A percentile compares a stretch with the other conserved stretches of the same genome.
Evolutionary conservation across 2,329 filamentous ascomycete genomes (phyloP).

Genomic region (Pseudopyrenochaeta lycopersici): DNA sequence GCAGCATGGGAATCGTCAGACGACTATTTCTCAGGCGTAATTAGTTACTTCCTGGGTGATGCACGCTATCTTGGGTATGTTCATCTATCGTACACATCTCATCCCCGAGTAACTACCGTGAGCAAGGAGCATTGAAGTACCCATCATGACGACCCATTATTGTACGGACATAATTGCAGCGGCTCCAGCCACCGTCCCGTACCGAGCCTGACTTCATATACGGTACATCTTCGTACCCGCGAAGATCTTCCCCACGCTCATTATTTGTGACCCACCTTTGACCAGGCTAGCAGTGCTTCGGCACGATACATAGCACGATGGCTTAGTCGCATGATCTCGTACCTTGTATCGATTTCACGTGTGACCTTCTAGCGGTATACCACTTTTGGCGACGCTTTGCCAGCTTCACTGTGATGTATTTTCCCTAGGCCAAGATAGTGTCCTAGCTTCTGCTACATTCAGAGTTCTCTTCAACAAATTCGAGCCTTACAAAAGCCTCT

Average conservation of each 20-base stretch:
- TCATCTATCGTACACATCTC: no score
- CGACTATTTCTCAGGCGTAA: no score
- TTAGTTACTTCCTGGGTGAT: background rate
- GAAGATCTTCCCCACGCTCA: constrained; percentile 4
- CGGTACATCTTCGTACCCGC: constrained; percentile 7
- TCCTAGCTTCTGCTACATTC: no score
- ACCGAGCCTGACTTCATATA: constrained; percentile 12
- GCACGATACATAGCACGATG: background rate
- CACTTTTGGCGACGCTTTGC: no score
- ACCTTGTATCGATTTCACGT: background rate
- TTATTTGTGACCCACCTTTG: background rate
- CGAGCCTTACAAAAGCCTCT: no score
- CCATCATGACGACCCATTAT: no score
- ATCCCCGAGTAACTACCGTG: no score
- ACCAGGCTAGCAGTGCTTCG: constrained; percentile 1
- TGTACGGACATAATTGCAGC: background rate
- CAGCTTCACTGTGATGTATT: no score
- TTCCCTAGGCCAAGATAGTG: no score
- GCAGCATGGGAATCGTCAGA: no score
- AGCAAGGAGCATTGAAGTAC: no score
- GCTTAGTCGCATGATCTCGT: background rate
- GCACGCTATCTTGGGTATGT: background rate
- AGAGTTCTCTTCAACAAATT: no score
- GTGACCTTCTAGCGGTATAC: background rate
- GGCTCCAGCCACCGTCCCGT: constrained; percentile 15